These are phyloP conservation scores for Penicillium robsamsonii DNA, from an alignment of 495 filamentous ascomycete genomes.

Conservation along the genomic window DNA sequence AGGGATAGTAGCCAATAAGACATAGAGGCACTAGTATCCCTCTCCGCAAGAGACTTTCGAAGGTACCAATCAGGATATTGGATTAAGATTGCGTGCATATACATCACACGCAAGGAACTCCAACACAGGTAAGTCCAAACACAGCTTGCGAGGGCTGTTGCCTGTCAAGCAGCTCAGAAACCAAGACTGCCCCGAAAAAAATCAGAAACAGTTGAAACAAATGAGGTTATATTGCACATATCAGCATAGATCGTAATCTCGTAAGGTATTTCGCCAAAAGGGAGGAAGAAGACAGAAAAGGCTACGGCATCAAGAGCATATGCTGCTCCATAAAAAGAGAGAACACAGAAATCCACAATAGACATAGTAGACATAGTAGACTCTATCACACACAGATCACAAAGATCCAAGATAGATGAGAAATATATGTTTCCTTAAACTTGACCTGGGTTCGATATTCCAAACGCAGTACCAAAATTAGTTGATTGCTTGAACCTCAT, in stretches of 20 bases:
- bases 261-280: constrained; percentile 17
- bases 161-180: constrained; percentile 1
- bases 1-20: constrained; percentile 13
- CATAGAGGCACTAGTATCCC: constrained; percentile 8
- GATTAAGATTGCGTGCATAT: constrained; percentile 5
- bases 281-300: constrained; percentile 5
- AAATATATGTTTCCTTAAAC: constrained; percentile 12
- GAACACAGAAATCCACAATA: constrained; percentile 6
- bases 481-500: constrained; percentile 57
- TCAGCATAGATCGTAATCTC: constrained; percentile 27
- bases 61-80: constrained; percentile 1
- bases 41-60: constrained; percentile 11
- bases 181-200: background rate
- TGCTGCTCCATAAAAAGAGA: constrained; percentile 1
- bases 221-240: constrained; percentile 21
- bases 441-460: constrained; percentile 26
- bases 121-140: constrained; percentile 17
- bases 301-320: background rate
- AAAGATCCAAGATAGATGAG: constrained; percentile 6
- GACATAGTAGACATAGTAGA: constrained; percentile 4
- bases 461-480: constrained; percentile 60
- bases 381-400: constrained; percentile 17
- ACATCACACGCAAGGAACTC: constrained; percentile 30
- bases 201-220: constrained; percentile 14
- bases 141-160: constrained; percentile 5